Evolutionary conservation across 257 asterid species (phyloP), one percentile per base, ranked within the genome.

Genomic region (Primulina tabacum): DNA sequence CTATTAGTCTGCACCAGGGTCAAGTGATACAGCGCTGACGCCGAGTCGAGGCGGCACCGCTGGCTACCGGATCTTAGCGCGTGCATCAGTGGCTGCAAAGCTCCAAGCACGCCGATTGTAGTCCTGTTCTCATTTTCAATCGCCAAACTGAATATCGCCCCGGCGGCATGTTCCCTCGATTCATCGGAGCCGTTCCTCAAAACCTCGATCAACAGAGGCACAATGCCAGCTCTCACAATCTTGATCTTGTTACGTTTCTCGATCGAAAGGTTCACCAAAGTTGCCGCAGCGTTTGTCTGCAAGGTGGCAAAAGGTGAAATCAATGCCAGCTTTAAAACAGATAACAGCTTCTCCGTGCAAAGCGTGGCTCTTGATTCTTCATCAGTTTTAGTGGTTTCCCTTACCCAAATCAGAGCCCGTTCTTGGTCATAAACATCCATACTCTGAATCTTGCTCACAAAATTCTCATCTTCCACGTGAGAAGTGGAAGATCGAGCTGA

Each of bases 121-220:
- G 83, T 90, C 79, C 86, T 88, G 77, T 89, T 93, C 47, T 77
- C 91, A 34, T 88, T 93, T 71, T 86, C 95, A 4, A 88, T 70
- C 0, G 95, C 87, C 28, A 93, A 79, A 60, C 98, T 93, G 77
- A 93, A 93, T 63, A 93, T 81, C 14, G 90, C 97, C 24, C 99
- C 97, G 6, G 96, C 89, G 12, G 97, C 99, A 75, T 93, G 97
- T 73, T 90, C 97, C 10, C 84, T 76, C 1, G 97, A 81, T 77
- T 90, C 98, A 10, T 78, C 92, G 28, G 69, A 89, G 1, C 97
- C 99, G 56, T 86, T 85, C 65, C 80, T 90, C 29, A 93, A 56
- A 43, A 84, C 68, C 28, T 90, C 97, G 21, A 90, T 85, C 72
- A 93, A 26, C 67, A 73, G 26, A 1, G 96, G 97, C 17, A 89